Base-by-base conservation (phyloP, 306 rosid species). In the Glycine latifolia region DNA sequence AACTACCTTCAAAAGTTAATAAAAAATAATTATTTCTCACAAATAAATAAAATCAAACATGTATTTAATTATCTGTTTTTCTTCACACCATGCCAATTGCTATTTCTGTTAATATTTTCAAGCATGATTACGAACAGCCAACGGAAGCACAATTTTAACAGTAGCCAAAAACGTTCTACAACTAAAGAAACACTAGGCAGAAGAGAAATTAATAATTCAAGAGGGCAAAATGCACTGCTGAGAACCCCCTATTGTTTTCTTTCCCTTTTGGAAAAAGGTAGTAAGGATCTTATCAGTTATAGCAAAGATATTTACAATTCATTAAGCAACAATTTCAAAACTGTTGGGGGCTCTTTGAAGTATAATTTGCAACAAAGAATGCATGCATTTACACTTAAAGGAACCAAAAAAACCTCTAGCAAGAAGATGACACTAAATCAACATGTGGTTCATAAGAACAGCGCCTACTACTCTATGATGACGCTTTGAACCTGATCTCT, bases 391-490 rank as follows among this genome's bases (percentile, higher is more conserved):
- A 89, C 90, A 92, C 65, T 85, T 86, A 71, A 80, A 79, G 65
- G 47, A 77, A 50, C 52, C 35, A 70, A 66, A 61, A 61, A 66
- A 78, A 59, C 65, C 70, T 63, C 16, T 68, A 52, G 67, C 39
- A 68, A 69, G 17, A 63, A 69, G 41, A 65, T 31, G 35, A 49
- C 52, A 83, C 85, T 88, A 90, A 75, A 89, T 73, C 65, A 46
- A 75, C 80, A 44, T 73, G 76, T 70, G 81, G 66, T 85, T 89
- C 85, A 84, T 79, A 53, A 26, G 31, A 26, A 85, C 90, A 67
- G 59, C 72, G 86, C 76, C 87, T 82, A 84, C 85, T 81, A 84
- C 83, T 89, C 91, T 95, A 76, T 83, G 97, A 68, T 85, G 98
- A 8, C 84, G 94, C 91, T 41, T 95, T 37, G 92, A 81, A 67